phyloP scores from a whole-genome alignment of 2,329 filamentous ascomycete species.

The Scedosporium apiospermum region DNA sequence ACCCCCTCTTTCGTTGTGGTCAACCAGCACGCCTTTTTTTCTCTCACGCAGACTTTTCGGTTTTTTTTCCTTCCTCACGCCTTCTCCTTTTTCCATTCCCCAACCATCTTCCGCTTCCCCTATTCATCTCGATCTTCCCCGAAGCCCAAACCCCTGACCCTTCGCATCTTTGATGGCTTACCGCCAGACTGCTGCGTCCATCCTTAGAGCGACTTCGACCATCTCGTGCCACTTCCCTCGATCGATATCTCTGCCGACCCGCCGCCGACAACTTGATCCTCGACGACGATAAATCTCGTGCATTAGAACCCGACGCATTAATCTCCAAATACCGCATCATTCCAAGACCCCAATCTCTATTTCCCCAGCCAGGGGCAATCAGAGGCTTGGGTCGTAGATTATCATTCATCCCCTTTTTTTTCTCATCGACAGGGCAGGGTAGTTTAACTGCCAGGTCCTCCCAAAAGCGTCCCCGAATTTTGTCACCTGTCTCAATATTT shows the following conservation, averaged over 20 bases:
- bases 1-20: conserved; percentile 1
- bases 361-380: conserved; percentile 5
- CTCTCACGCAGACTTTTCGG: background rate
- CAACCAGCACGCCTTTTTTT: conserved; percentile 4
- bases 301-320: conserved; percentile 1
- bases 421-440: background rate
- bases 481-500: background rate
- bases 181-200: background rate
- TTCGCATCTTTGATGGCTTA: background rate
- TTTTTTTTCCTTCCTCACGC: background rate
- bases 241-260: background rate
- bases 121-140: conserved; percentile 1
- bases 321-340: conserved; percentile 3
- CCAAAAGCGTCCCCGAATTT: background rate
- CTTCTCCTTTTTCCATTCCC: background rate
- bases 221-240: background rate
- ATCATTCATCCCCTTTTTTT: background rate
- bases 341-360: background rate
- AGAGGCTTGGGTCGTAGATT: conserved; percentile 3
- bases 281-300: background rate
- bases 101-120: background rate
- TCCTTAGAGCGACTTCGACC: background rate
- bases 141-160: background rate
- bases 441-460: background rate
- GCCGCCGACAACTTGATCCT: background rate